Evolutionary conservation across 805 yeast species (phyloP).

Genomic region (Saccharomycopsis sp.): DNA sequence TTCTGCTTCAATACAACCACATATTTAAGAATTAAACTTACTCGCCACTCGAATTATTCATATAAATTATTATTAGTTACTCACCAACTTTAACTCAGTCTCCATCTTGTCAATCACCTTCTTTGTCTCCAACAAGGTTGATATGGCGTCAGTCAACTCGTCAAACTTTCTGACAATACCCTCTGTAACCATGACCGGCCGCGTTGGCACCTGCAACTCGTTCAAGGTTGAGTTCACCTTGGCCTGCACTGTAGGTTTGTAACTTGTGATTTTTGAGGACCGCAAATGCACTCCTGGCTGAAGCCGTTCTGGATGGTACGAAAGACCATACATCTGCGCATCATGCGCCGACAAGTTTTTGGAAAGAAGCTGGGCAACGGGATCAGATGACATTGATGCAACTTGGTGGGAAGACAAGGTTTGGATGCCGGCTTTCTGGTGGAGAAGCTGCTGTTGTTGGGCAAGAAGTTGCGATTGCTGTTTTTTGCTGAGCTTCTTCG

Average conservation of each 20-base stretch:
- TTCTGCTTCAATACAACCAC: too few species aligned
- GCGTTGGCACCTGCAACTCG: constrained; percentile 70
- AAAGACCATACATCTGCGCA: constrained; percentile 76
- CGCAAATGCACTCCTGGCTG: constrained; percentile 78
- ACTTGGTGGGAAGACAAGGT: background rate
- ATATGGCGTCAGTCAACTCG: constrained; percentile 57
- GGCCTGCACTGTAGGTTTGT: constrained; percentile 67
- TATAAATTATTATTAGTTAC: background rate
- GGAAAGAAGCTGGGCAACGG: constrained; percentile 34
- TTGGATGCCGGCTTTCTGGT: background rate
- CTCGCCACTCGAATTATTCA: too few species aligned
- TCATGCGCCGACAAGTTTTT: constrained; percentile 63
- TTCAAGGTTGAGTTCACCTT: constrained; percentile 54
- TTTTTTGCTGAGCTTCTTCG: constrained; percentile 3
- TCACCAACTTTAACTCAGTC: constrained; percentile 51
- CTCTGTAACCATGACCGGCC: constrained; percentile 84
- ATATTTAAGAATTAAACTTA: too few species aligned
- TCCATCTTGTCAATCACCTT: constrained; percentile 81
- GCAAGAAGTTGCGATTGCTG: constrained; percentile 20
- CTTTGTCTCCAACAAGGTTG: constrained; percentile 70
- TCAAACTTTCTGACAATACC: constrained; percentile 72
- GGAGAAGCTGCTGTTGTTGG: constrained; percentile 25
- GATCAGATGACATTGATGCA: constrained; percentile 6
- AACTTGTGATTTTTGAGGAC: constrained; percentile 66
- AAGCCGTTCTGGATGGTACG: constrained; percentile 64